Evolutionary conservation across 805 yeast species (phyloP), one percentile per base, ranked within the genome.

Genomic region (Cyberlindnera meyerae): DNA sequence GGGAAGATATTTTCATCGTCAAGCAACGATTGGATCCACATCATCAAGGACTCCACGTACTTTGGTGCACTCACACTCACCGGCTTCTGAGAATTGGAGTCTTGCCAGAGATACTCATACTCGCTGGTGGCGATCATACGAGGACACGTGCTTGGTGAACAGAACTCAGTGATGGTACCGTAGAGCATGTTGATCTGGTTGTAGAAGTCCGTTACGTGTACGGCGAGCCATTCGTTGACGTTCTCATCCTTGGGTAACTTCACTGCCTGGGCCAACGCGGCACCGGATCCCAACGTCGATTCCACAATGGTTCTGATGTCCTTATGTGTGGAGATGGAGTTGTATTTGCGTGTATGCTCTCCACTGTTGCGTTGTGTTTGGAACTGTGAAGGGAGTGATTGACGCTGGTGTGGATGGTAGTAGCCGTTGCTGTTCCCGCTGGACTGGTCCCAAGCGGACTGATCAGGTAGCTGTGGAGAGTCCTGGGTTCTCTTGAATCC

Each of bases 71-170:
- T 79, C 49, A 93, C 78, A 13, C 93, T 80, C 8, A 85, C 76
- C 1, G 98, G 97, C 43, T 81, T 77, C 40, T 66, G 61, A 28
- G 75, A 65, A 46, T 66, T 67, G 8, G 84, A 70, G 51, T 89
- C 95, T 58, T 90, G 96, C 99, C 99, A 93, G 42, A 93, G 70
- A 55, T 93, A 93, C 61, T 93, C 98, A 57, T 88, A 90, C 64
- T 89, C 97, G 43, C 82, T 93, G 0, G 97, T 90, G 15, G 99
- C 99, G 39, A 85, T 89, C 99, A 93, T 93, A 40, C 93, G 68
- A 3, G 98, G 97, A 58, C 99, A 93, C 3, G 94, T 74, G n/a
- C 66, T 61, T 3, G 97, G 97, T 0, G 97, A 87, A 60, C 99
- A 93, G 55, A 93, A 89, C 62, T 88, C 96, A 1, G 97, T 90